Evolutionary conservation across 1,139 yeast genomes (phyloP).

Genomic region (Geotrichum siamense): DNA sequence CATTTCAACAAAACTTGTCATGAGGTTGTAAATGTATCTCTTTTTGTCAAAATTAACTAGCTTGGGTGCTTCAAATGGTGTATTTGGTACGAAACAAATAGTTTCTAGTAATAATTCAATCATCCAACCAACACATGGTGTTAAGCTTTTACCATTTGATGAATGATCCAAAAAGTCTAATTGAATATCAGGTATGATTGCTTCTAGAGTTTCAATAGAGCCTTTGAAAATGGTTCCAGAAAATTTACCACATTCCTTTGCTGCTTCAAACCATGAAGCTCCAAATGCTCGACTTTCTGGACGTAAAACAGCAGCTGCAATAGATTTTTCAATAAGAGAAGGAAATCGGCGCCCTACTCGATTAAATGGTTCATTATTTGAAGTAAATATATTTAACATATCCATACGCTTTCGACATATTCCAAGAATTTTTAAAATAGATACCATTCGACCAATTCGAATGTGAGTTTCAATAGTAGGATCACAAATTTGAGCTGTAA

Average conservation of each 20-base stretch:
- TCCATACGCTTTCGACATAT: slow-evolving; percentile 65
- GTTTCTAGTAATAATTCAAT: slow-evolving; percentile 54
- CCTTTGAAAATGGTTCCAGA: slow-evolving; percentile 16
- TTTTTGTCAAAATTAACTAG: slow-evolving; percentile 63
- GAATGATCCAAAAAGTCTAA: slow-evolving; percentile 9
- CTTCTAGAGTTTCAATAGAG: slow-evolving; percentile 20
- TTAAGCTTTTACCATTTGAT: slow-evolving; percentile 28
- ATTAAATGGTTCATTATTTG: no score
- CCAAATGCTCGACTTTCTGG: slow-evolving; percentile 73
- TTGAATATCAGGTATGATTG: slow-evolving; percentile 38
- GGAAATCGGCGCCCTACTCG: slow-evolving; percentile 44
- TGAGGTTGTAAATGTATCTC: slow-evolving; percentile 50
- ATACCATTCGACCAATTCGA: slow-evolving; percentile 63
- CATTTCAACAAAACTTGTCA: slow-evolving; percentile 45
- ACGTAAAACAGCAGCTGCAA: slow-evolving; percentile 64
- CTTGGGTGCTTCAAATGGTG: slow-evolving; percentile 50
- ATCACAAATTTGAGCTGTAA: slow-evolving; percentile 61
- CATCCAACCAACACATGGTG: slow-evolving; percentile 84
- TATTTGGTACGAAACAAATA: slow-evolving; percentile 60
- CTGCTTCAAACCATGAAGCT: slow-evolving; percentile 58
- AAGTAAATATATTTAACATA: no score
- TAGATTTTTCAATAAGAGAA: slow-evolving; percentile 76
- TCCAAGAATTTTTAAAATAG: slow-evolving; percentile 59
- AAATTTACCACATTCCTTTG: slow-evolving; percentile 33
- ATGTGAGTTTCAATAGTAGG: slow-evolving; percentile 43